A percentile compares a stretch with the other conserved stretches of the same genome.
Conservation (phyloP, 106 monocot genomes). For the Allium sativum region DNA sequence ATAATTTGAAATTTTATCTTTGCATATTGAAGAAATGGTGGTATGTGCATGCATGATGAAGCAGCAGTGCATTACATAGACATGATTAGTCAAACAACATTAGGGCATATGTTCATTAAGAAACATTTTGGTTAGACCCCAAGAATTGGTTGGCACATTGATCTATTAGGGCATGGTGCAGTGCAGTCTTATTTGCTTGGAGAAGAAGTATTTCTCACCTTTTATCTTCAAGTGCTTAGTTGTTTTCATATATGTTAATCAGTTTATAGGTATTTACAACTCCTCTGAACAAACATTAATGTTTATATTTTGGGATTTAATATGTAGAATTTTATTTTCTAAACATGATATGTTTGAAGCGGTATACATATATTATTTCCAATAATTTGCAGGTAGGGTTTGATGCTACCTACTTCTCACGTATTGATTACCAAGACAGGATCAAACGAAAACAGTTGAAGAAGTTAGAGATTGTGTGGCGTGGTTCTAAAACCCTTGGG, state of each 20-base stretch:
- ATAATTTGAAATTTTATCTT: too few species aligned
- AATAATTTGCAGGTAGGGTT: slow-evolving; percentile 70
- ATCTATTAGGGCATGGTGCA: slow-evolving; percentile 96
- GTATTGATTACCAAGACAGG: slow-evolving; percentile 98
- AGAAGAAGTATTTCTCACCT: slow-evolving; percentile 58
- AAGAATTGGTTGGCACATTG: slow-evolving; percentile 98
- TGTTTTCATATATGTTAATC: too few species aligned
- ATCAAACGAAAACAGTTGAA: slow-evolving; percentile 53
- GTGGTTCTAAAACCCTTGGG: slow-evolving; percentile 69
- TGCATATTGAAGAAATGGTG: slow-evolving; percentile 68
- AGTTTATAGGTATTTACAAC: too few species aligned
- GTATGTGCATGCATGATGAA: slow-evolving; percentile 99
- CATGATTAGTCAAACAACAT: slow-evolving; percentile 97
- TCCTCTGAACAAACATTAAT: too few species aligned
- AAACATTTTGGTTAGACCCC: slow-evolving; percentile 72
- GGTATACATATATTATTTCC: too few species aligned
- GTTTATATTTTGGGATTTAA: too few species aligned
- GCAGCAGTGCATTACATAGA: slow-evolving; percentile 87
- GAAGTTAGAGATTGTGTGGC: slow-evolving; percentile 85
- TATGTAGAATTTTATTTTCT: too few species aligned
- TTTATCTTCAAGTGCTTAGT: too few species aligned
- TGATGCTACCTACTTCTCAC: slow-evolving; percentile 84
- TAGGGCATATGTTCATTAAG: slow-evolving; percentile 81
- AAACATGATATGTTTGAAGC: too few species aligned
- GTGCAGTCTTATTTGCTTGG: slow-evolving; percentile 93